These are phyloP conservation scores for Rhizoclosmatium globosum DNA, from an alignment of 192 early-diverging fungal genomes.

Conservation along the genomic window DNA sequence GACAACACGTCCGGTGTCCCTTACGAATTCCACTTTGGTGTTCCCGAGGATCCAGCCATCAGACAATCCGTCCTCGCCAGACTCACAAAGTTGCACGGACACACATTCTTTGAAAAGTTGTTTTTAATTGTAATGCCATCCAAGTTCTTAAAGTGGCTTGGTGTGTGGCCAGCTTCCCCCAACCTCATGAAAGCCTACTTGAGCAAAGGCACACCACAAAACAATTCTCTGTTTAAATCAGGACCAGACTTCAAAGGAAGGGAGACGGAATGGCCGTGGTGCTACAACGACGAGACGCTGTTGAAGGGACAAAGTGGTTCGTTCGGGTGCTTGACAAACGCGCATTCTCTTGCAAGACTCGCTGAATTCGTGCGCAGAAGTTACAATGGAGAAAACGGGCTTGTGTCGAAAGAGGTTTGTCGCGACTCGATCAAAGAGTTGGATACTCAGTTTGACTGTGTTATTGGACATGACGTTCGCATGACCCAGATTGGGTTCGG, in stretches of 20 bases:
- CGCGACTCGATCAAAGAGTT: background rate
- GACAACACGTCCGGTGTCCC: background rate
- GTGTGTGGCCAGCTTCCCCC: constrained; percentile 10
- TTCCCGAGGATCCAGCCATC: constrained; percentile 27
- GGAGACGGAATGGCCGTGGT: constrained; percentile 43
- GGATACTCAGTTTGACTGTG: background rate
- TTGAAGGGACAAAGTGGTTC: constrained; percentile 54
- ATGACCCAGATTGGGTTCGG: background rate
- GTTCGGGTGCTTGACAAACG: constrained; percentile 66
- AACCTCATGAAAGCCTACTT: constrained; percentile 16
- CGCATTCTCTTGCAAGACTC: constrained; percentile 61
- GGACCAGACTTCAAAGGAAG: constrained; percentile 37
- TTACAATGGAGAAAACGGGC: constrained; percentile 43
- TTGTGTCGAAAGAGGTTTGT: background rate
- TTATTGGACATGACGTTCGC: background rate
- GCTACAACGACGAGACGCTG: constrained; percentile 49
- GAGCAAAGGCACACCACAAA: constrained; percentile 13
- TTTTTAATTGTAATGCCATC: constrained; percentile 58
- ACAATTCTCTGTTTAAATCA: constrained; percentile 43
- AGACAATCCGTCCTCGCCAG: constrained; percentile 1
- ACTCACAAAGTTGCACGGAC: constrained; percentile 57
- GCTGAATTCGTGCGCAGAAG: constrained; percentile 68
- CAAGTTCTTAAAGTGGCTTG: constrained; percentile 40
- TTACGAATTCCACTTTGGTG: constrained; percentile 63
- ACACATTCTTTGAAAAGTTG: constrained; percentile 53